phyloP scores from a whole-genome alignment of 2,329 filamentous ascomycete species.

The Ceratocystiopsis minuta region DNA sequence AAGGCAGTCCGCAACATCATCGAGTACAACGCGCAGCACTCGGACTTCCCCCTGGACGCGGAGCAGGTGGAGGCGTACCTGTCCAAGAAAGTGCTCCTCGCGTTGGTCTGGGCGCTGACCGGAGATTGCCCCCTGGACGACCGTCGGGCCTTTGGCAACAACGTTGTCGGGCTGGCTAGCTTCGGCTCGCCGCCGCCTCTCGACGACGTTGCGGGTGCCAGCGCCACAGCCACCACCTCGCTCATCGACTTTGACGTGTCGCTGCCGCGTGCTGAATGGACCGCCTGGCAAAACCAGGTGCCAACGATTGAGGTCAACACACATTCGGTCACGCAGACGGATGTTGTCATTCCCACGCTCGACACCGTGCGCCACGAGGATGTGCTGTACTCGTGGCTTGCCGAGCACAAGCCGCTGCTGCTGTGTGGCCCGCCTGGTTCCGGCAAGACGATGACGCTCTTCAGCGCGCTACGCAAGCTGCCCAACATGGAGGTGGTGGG shows the following conservation, averaged over 20 bases:
- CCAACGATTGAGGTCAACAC: slow-evolving; percentile 94
- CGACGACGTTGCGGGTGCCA: slow-evolving; percentile 39
- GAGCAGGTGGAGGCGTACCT: slow-evolving; percentile 82
- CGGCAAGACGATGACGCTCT: slow-evolving; percentile 99
- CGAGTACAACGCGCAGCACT: slow-evolving; percentile 88
- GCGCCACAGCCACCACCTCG: slow-evolving; percentile 24
- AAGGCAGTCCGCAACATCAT: slow-evolving; percentile 83
- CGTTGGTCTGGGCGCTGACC: slow-evolving; percentile 86
- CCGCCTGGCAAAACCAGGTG: slow-evolving; percentile 85
- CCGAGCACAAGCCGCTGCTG: slow-evolving; percentile 91
- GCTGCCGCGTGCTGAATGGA: slow-evolving; percentile 76
- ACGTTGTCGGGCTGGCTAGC: slow-evolving; percentile 62
- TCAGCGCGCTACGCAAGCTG: slow-evolving; percentile 88
- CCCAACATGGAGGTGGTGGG: slow-evolving; percentile 98
- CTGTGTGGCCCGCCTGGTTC: slow-evolving; percentile 95
- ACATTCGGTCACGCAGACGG: slow-evolving; percentile 92
- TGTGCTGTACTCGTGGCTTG: slow-evolving; percentile 98
- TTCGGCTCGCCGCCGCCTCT: slow-evolving; percentile 63
- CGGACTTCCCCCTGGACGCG: slow-evolving; percentile 79
- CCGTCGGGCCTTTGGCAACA: slow-evolving; percentile 78
- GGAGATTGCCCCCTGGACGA: slow-evolving; percentile 83
- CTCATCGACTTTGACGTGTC: slow-evolving; percentile 92
- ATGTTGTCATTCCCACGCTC: slow-evolving; percentile 93
- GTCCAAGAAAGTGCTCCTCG: slow-evolving; percentile 84
- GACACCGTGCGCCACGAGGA: slow-evolving; percentile 97